Evolutionary conservation across 1,284 basidiomycete species (phyloP).

Genomic region (Agaricales sp.): DNA sequence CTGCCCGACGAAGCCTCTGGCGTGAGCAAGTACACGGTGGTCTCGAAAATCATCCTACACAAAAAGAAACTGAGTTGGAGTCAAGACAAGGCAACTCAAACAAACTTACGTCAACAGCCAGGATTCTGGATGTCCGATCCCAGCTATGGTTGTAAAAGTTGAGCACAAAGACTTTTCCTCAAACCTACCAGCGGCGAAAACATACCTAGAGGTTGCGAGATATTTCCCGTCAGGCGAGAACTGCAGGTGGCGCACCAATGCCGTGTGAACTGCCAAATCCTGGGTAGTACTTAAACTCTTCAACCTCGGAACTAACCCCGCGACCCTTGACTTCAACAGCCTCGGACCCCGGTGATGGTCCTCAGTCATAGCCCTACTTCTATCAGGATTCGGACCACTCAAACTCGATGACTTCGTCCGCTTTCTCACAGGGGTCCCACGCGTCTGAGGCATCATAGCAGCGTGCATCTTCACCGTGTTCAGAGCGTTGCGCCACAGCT

Average conservation of each 20-base stretch:
- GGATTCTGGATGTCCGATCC: constrained; percentile 69
- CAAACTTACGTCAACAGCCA: constrained; percentile 49
- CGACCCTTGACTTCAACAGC: constrained; percentile 41
- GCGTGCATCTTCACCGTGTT: constrained; percentile 20
- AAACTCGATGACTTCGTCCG: constrained; percentile 34
- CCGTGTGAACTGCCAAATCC: constrained; percentile 52
- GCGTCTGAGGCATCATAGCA: constrained; percentile 15
- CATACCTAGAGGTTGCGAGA: constrained; percentile 59
- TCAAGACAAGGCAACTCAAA: constrained; percentile 7
- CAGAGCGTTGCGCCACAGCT: constrained; percentile 21
- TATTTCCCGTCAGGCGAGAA: constrained; percentile 66
- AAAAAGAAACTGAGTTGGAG: constrained; percentile 9
- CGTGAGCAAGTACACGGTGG: constrained; percentile 60
- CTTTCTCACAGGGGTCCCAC: constrained; percentile 22
- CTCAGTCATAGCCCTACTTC: constrained; percentile 20
- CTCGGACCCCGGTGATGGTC: constrained; percentile 29
- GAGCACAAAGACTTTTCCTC: constrained; percentile 5
- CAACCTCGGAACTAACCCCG: constrained; percentile 47
- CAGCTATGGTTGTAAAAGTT: constrained; percentile 33
- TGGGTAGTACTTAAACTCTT: constrained; percentile 45
- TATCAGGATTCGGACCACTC: constrained; percentile 15
- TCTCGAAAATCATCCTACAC: constrained; percentile 42
- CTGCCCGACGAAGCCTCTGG: constrained; percentile 68
- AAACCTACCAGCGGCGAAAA: background rate
- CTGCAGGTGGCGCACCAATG: constrained; percentile 57